Base-by-base conservation (phyloP, 78 protist species). In the Dictyostelium firmibasis region DNA sequence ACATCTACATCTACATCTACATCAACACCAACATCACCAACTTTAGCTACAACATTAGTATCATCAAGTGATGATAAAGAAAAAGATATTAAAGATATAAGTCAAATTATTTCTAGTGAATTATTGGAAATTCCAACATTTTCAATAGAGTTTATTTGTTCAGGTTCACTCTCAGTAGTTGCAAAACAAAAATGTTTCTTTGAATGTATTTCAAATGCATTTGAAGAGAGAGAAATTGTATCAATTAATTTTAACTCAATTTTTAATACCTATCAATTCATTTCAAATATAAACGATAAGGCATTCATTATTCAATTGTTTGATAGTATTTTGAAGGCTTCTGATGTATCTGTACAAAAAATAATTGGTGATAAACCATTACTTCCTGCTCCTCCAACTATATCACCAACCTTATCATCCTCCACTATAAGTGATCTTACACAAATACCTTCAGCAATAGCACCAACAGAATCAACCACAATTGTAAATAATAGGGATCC, bases 181-280 rank as follows among this genome's bases (percentile, higher is more conserved):
- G 0, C 69, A 38, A 89, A 89, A 60, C 94, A 89, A 81, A 89
- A 69, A 67, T 67, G 94, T 81, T 89, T 89, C 75, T 53, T 89
- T 50, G 94, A 89, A 33, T 50, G 64, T 53, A 81, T 89, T 64
- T 44, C 87, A 18, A 79, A 62, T 23, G 2, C 67, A 5, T 89
- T 89, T 89, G 94, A 89, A 47, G 94, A 89, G 47, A 89, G 83
- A 74, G 94, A 89, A 23, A 43, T 89, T 23, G 85, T 89, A 20
- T 72, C 94, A 7, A 89, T 89, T 57, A 89, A 89, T 81, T 89
- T 81, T 43, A 43, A 53, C 13, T 89, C 94, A 41, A 78, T 89
- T 47, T 89, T 89, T 89, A 75, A 79, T 60, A 81, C 62, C 11
- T 89, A 43, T 64, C 94, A 89, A 70, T 88, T 35, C 57, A 50